Percentiles rank a stretch among this genome's conserved stretches.
phyloP scores from a whole-genome alignment of 2,329 filamentous ascomycete genomes.

The Exophiala spinifera region DNA sequence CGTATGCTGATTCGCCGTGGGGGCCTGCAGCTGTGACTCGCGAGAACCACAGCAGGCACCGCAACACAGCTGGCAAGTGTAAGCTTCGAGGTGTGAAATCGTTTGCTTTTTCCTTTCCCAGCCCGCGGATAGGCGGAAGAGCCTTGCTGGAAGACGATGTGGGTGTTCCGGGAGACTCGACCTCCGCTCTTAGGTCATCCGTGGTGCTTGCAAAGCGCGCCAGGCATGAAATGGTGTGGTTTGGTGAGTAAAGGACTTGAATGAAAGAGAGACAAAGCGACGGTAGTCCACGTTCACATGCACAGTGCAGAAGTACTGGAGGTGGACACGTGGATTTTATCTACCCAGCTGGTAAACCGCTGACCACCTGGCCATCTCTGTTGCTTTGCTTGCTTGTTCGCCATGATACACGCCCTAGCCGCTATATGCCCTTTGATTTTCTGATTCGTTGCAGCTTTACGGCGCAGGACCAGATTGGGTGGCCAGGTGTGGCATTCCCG shows the following conservation, averaged over 20 bases:
- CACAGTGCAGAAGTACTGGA: not conserved
- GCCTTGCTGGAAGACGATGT: not conserved
- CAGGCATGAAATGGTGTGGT: not conserved
- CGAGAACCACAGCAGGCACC: constrained; percentile 13
- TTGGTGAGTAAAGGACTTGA: constrained; percentile 2
- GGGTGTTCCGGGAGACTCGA: not conserved
- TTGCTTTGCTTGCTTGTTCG: constrained; percentile 5
- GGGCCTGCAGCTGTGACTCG: constrained; percentile 18
- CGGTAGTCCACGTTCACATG: not conserved
- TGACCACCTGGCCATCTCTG: constrained; percentile 23
- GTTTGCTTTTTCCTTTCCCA: constrained; percentile 8
- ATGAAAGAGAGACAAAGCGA: not conserved
- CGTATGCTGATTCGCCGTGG: constrained; percentile 14
- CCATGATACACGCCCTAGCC: constrained; percentile 13
- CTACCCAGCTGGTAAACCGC: constrained; percentile 22
- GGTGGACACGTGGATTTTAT: constrained; percentile 15
- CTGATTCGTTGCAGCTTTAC: constrained; percentile 20
- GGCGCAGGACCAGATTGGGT: constrained; percentile 9
- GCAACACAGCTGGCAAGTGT: not conserved
- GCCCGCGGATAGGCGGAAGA: constrained; percentile 12
- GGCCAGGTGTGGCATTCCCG: constrained; percentile 7
- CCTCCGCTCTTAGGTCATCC: not conserved
- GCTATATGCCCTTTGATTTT: constrained; percentile 6
- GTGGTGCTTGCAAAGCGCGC: not conserved
- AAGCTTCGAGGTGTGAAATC: not conserved